A percentile compares a stretch with the other conserved stretches of the same genome.
Conservation (phyloP, 1,139 yeast species). For the Hyphopichia fennica region DNA sequence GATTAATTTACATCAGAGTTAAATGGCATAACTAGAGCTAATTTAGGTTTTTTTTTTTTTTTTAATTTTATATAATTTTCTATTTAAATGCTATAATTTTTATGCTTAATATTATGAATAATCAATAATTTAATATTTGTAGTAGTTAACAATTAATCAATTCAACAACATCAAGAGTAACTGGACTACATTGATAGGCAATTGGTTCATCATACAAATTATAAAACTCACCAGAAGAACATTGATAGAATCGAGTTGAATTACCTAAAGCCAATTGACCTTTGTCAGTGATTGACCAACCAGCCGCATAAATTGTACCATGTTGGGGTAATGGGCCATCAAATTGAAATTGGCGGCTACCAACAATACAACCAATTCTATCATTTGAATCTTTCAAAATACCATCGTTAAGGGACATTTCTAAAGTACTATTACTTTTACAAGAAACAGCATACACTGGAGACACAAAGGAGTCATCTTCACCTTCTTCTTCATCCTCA, state of each 20-base stretch:
- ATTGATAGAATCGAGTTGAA: constrained; percentile 37
- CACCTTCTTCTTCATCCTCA: constrained; percentile 8
- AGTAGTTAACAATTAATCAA: constrained; percentile 29
- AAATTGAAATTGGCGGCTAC: constrained; percentile 45
- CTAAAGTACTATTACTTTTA: constrained; percentile 27
- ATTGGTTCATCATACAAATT: constrained; percentile 37
- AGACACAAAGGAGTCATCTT: constrained; percentile 13
- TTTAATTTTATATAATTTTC: neutral
- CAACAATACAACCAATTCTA: constrained; percentile 44
- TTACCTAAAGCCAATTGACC: constrained; percentile 41
- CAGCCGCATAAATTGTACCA: constrained; percentile 43
- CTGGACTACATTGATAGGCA: constrained; percentile 36
- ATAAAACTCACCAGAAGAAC: constrained; percentile 45
- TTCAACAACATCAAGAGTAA: constrained; percentile 36
- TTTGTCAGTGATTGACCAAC: constrained; percentile 40
- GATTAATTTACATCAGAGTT: constrained; percentile 28
- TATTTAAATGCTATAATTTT: neutral
- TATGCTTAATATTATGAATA: too few species aligned
- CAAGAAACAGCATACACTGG: constrained; percentile 39
- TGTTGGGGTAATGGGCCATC: constrained; percentile 48
- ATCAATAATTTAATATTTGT: too few species aligned
- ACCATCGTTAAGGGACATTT: constrained; percentile 32
- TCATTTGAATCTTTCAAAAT: constrained; percentile 34
- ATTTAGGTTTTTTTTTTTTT: neutral
- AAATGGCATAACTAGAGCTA: constrained; percentile 12